Evolutionary conservation across 2,329 filamentous ascomycete genomes (phyloP), one percentile per base, ranked within the genome.

Genomic region (Pochonia chlamydosporia): DNA sequence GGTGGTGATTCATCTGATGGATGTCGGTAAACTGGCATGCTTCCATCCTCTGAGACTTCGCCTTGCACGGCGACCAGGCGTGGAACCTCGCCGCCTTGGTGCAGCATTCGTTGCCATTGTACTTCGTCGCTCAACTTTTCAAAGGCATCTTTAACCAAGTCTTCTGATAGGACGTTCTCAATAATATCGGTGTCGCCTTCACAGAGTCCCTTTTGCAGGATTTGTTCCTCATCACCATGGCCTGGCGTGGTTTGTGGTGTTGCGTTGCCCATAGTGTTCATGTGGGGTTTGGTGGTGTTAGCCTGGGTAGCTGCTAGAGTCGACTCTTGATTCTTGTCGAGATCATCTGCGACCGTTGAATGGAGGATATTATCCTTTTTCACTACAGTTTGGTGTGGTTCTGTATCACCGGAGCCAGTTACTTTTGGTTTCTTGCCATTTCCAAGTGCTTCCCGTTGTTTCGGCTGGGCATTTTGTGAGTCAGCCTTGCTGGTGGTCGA

Each of bases 61-160:
- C 91, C 93, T 63, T 97, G 91, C 18, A 95, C 90, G 42, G 89
- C 90, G 6, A 97, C 89, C 2, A 96, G 79, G 31, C 93, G 83
- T 37, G 93, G 93, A 0, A 97, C 93, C 57, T 93, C 86, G 23
- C 93, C 91, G 28, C 89, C 88, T 54, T 92, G 85, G 57, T 97
- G 93, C 37, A 84, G 85, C 93, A 99, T 97, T 54, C 80, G 85
- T 61, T 92, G 85, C 90, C 92, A 99, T 54, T 77, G 72, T 1
- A 96, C 82, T 63, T 97, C 91, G 13, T 78, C 69, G 44, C 81
- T 81, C 14, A 96, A 71, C 33, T 75, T 76, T 18, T 83, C 74
- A 62, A 96, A 96, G 5, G 85, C 76, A 14, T 74, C 71, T 1
- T 78, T 68, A 4, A 74, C 72, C 1, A 86, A 58, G 6, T 70